phyloP scores from a whole-genome alignment of 192 early-diverging fungal species.

The Coemansia guatemalensis region DNA sequence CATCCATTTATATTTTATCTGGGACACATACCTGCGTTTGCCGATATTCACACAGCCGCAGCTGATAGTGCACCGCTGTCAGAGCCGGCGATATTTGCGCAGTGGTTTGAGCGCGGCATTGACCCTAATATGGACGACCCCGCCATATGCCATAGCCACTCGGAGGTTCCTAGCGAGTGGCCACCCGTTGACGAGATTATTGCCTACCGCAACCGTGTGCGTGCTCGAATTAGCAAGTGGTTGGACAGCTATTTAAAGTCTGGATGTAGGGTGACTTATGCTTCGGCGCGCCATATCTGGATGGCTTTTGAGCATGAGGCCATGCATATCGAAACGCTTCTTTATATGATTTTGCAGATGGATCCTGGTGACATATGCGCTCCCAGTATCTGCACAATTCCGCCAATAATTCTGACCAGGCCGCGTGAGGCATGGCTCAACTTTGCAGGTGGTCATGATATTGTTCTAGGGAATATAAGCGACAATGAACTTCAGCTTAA shows the following conservation, averaged over 20 bases:
- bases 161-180: conserved; percentile 68
- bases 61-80: conserved; percentile 54
- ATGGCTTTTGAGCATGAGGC: conserved; percentile 95
- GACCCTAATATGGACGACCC: conserved; percentile 84
- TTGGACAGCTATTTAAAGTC: conserved; percentile 28
- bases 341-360: conserved; percentile 84
- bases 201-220: conserved; percentile 65
- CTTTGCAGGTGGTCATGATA: conserved; percentile 13
- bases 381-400: conserved; percentile 14
- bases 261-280: background rate
- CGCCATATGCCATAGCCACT: conserved; percentile 75
- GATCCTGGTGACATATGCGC: conserved; percentile 23
- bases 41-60: conserved; percentile 61
- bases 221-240: conserved; percentile 55
- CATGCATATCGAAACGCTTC: conserved; percentile 89
- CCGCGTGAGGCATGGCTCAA: conserved; percentile 25
- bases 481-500: conserved; percentile 47
- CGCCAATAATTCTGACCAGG: conserved; percentile 1
- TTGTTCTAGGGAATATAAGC: conserved; percentile 66
- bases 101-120: conserved; percentile 94
- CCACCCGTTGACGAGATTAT: conserved; percentile 66
- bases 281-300: conserved; percentile 63
- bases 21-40: conserved; percentile 77
- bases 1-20: conserved; percentile 91
- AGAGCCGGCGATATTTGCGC: conserved; percentile 61